Conservation (phyloP, 176 grass and related monocot genomes). For the Carex parvula region DNA sequence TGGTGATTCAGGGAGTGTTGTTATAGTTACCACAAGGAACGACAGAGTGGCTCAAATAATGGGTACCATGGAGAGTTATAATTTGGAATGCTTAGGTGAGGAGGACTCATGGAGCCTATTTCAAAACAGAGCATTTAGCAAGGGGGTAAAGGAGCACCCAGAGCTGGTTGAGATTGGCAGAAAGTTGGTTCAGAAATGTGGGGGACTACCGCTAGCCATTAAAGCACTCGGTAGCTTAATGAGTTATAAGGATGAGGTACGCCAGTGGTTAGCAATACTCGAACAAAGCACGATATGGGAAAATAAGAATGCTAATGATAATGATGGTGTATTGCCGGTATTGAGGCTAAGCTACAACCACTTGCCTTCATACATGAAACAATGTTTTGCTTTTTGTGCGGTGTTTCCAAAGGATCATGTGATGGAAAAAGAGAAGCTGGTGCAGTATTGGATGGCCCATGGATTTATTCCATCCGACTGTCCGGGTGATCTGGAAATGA, state of each 20-base stretch:
- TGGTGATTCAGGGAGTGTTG: slow-evolving; percentile 19
- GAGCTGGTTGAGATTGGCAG: background rate
- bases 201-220: background rate
- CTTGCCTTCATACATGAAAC: slow-evolving; percentile 8
- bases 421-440: background rate
- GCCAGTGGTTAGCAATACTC: background rate
- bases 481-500: background rate
- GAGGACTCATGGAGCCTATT: slow-evolving; percentile 18
- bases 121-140: slow-evolving; percentile 1
- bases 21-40: slow-evolving; percentile 34
- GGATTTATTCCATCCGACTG: slow-evolving; percentile 3
- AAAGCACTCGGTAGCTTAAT: slow-evolving; percentile 5
- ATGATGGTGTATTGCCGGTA: background rate
- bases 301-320: no score
- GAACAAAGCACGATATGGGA: background rate
- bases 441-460: slow-evolving; percentile 17
- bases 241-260: background rate
- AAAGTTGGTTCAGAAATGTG: background rate
- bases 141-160: background rate
- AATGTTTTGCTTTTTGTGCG: slow-evolving; percentile 17
- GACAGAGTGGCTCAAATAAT: background rate
- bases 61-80: background rate
- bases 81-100: background rate
- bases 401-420: background rate
- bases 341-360: background rate